Conservation (phyloP, 495 filamentous ascomycete genomes). For the Penicillium canariense region DNA sequence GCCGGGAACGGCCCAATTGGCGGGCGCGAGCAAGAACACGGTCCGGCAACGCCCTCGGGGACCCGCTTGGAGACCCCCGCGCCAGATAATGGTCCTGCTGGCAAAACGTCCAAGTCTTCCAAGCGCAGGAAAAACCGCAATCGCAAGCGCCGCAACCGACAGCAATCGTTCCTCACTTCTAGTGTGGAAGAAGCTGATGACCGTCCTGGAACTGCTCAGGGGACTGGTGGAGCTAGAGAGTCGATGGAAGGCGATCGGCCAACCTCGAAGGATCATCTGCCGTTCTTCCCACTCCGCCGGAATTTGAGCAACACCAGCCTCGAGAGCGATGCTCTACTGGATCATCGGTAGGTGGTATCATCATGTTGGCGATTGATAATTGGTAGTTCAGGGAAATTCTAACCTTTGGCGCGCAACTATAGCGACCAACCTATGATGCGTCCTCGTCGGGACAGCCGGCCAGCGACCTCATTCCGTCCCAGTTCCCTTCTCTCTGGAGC, state of each 20-base stretch:
- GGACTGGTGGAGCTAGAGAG: constrained; percentile 25
- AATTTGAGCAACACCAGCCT: constrained; percentile 77
- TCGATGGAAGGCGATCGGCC: constrained; percentile 31
- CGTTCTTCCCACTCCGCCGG: constrained; percentile 58
- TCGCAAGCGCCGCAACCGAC: constrained; percentile 42
- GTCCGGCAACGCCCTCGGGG: constrained; percentile 21
- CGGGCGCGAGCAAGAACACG: constrained; percentile 10
- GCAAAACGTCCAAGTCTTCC: constrained; percentile 27
- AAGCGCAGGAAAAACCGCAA: constrained; percentile 43
- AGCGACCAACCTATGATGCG: constrained; percentile 71
- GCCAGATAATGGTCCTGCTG: constrained; percentile 17
- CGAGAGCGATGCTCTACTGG: constrained; percentile 75
- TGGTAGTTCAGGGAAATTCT: not conserved
- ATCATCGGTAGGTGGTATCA: constrained; percentile 61
- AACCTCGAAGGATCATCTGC: constrained; percentile 29
- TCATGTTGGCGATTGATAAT: not conserved
- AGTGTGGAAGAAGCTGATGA: constrained; percentile 29
- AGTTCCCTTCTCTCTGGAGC: constrained; percentile 30
- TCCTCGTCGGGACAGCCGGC: constrained; percentile 61
- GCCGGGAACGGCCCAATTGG: constrained; percentile 24
- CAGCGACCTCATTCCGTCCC: constrained; percentile 48
- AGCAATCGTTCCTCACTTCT: constrained; percentile 36
- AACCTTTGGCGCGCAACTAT: not conserved
- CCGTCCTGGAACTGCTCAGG: constrained; percentile 14
- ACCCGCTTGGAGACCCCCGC: constrained; percentile 27